Percentiles rank a stretch among this genome's conserved stretches.
Evolutionary conservation across 768 basidiomycete species (phyloP).

Genomic region (Fistulinella prunicolor): DNA sequence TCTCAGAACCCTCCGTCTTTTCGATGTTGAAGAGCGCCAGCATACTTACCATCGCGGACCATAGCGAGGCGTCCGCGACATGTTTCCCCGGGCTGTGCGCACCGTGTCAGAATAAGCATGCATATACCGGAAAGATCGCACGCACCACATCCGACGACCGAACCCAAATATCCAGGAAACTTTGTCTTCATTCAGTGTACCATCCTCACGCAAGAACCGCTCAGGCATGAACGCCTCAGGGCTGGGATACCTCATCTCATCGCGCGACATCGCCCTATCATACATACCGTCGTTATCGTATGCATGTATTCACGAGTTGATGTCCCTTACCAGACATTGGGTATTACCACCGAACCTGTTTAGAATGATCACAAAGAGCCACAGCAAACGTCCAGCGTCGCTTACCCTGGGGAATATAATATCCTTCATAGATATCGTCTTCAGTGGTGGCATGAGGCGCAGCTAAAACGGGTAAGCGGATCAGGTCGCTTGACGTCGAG

Average conservation of each 20-base stretch:
- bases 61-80: slow-evolving; percentile 20
- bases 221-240: slow-evolving; percentile 37
- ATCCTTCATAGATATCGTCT: too few species aligned
- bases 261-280: slow-evolving; percentile 41
- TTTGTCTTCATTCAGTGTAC: slow-evolving; percentile 14
- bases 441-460: too few species aligned
- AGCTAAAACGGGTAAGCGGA: too few species aligned
- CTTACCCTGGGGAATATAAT: slow-evolving; percentile 31
- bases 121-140: neutral
- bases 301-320: too few species aligned
- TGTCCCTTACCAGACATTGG: slow-evolving; percentile 13
- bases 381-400: too few species aligned
- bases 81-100: slow-evolving; percentile 17
- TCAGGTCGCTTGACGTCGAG: too few species aligned
- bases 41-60: slow-evolving; percentile 22
- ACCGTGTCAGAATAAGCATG: too few species aligned
- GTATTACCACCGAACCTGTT: slow-evolving; percentile 9
- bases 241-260: slow-evolving; percentile 35
- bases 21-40: slow-evolving; percentile 17
- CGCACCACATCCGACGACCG: slow-evolving; percentile 21
- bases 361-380: neutral
- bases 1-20: slow-evolving; percentile 11
- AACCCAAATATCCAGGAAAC: slow-evolving; percentile 18
- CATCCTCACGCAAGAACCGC: slow-evolving; percentile 29
- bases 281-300: neutral